Conservation (phyloP, 164 flowering plant genomes). For the Nymphaea thermarum region DNA sequence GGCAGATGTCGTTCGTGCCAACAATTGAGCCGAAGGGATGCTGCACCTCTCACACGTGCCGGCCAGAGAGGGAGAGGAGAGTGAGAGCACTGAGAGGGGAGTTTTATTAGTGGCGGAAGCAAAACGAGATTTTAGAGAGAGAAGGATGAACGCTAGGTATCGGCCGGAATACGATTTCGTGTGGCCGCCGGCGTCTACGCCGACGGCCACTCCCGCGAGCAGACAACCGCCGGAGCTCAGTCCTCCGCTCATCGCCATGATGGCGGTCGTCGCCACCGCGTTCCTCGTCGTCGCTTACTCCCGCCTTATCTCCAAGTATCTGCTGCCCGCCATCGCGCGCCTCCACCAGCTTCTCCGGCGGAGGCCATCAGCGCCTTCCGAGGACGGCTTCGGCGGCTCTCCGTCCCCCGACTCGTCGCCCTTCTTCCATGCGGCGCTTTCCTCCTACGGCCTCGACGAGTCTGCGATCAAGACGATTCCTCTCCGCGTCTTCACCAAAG, state of each 20-base stretch:
- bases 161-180: conserved; percentile 6
- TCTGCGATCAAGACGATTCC: conserved; percentile 75
- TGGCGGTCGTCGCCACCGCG: conserved; percentile 72
- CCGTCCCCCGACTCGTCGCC: conserved; percentile 8
- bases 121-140: not conserved
- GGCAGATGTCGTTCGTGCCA: not conserved
- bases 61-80: not conserved
- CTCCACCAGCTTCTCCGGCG: conserved; percentile 8
- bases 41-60: not conserved
- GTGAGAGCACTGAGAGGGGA: too few relatives aligned
- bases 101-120: not conserved
- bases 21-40: not conserved
- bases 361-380: conserved; percentile 14
- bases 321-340: conserved; percentile 32
- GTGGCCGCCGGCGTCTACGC: conserved; percentile 1
- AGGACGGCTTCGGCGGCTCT: conserved; percentile 26
- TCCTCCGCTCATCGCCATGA: conserved; percentile 88
- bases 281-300: conserved; percentile 74
- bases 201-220: conserved; percentile 9
- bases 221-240: conserved; percentile 52
- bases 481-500: conserved; percentile 35
- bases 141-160: conserved; percentile 2
- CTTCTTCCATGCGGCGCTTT: conserved; percentile 13
- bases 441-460: conserved; percentile 77
- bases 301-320: conserved; percentile 67